These are phyloP conservation scores for Penicillium polonicum DNA, from an alignment of 2,329 filamentous ascomycete genomes.

Conservation along the genomic window DNA sequence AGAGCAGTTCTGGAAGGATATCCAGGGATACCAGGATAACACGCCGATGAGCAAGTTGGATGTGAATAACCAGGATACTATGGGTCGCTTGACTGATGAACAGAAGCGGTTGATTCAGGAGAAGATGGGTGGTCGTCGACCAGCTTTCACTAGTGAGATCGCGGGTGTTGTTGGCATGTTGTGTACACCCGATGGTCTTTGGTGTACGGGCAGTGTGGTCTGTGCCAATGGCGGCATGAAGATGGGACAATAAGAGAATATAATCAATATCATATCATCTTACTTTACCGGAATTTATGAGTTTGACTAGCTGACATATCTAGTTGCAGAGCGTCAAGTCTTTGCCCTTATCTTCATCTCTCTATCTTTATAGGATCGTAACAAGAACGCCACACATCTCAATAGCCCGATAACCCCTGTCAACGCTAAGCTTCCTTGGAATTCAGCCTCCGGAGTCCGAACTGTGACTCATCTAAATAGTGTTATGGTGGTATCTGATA, in stretches of 20 bases:
- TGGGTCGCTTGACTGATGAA: conserved; percentile 61
- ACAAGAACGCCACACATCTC: not conserved
- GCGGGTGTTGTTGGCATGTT: conserved; percentile 76
- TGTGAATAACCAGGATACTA: conserved; percentile 54
- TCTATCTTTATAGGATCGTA: not conserved
- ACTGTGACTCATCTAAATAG: not conserved
- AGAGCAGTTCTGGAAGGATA: conserved; percentile 57
- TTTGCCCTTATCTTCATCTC: not conserved
- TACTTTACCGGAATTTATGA: no score
- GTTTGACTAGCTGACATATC: no score
- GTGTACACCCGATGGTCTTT: conserved; percentile 67
- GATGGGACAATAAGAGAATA: conserved; percentile 37
- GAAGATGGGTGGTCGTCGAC: conserved; percentile 56
- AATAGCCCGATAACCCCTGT: not conserved
- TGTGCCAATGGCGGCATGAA: conserved; percentile 78
- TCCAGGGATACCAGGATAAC: conserved; percentile 61
- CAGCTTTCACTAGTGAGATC: conserved; percentile 68
- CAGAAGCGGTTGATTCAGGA: conserved; percentile 61
- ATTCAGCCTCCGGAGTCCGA: no score
- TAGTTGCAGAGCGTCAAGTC: no score
- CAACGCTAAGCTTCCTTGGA: not conserved
- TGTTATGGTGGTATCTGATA: not conserved
- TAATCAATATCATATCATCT: no score
- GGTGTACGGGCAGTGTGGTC: conserved; percentile 77
- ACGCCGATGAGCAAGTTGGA: conserved; percentile 64